A percentile compares a stretch with the other conserved stretches of the same genome.
Evolutionary conservation across 306 rosid species (phyloP).

Genomic region (Pterocarpus macrocarpus): DNA sequence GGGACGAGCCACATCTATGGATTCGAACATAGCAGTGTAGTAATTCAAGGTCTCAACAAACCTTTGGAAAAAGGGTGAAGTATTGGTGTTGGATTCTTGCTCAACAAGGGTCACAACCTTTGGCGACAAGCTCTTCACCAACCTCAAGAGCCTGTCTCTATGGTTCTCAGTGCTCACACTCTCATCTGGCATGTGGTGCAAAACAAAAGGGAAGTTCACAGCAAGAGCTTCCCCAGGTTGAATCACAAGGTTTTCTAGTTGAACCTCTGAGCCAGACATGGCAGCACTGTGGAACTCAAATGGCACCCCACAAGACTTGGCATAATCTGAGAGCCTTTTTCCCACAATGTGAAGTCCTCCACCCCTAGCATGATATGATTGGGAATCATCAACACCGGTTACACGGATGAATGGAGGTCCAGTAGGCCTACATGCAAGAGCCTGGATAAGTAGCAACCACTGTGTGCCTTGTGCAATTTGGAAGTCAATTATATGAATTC

Average conservation of each 20-base stretch:
- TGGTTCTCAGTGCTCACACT: slow-evolving; percentile 91
- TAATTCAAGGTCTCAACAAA: slow-evolving; percentile 75
- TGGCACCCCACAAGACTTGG: slow-evolving; percentile 58
- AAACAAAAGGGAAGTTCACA: slow-evolving; percentile 77
- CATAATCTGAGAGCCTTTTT: slow-evolving; percentile 55
- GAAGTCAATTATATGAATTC: slow-evolving; percentile 90
- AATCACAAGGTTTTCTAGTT: slow-evolving; percentile 55
- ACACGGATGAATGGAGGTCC: slow-evolving; percentile 72
- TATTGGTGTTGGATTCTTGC: slow-evolving; percentile 98
- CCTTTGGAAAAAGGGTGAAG: slow-evolving; percentile 78
- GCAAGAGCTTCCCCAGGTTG: slow-evolving; percentile 74
- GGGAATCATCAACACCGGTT: slow-evolving; percentile 93
- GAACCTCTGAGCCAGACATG: slow-evolving; percentile 78
- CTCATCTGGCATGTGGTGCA: slow-evolving; percentile 99
- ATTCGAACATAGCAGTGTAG: slow-evolving; percentile 88
- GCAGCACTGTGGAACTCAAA: slow-evolving; percentile 86
- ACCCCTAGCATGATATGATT: slow-evolving; percentile 84
- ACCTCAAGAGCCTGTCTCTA: slow-evolving; percentile 80
- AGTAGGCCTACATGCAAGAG: slow-evolving; percentile 65
- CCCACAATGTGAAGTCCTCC: slow-evolving; percentile 89
- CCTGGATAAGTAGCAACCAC: slow-evolving; percentile 68
- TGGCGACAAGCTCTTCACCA: slow-evolving; percentile 82
- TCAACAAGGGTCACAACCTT: slow-evolving; percentile 83
- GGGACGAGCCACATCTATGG: slow-evolving; percentile 65
- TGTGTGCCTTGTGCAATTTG: slow-evolving; percentile 95